Evolutionary conservation across 23 red algal genomes (phyloP).

Genomic region (Gracilaria gracilis): DNA sequence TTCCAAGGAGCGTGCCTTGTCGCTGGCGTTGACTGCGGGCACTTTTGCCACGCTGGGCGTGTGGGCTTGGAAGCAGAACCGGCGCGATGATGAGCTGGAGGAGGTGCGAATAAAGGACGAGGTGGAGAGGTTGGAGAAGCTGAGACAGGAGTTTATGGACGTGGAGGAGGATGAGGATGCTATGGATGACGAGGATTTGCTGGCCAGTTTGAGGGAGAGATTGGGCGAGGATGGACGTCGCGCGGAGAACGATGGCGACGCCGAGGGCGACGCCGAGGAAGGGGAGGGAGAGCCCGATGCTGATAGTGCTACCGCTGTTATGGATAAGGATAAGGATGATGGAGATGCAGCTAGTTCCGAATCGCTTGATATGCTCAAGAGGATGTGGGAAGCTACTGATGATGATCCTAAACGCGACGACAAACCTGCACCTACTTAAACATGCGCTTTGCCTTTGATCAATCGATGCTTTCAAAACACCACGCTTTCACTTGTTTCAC

Average conservation of each 20-base stretch:
- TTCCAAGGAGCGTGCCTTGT: slow-evolving; percentile 47
- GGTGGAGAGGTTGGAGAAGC: slow-evolving; percentile 68
- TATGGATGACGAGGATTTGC: slow-evolving; percentile 75
- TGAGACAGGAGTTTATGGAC: slow-evolving; percentile 63
- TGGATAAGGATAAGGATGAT: background rate
- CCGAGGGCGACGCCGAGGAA: background rate
- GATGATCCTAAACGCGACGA: slow-evolving; percentile 22
- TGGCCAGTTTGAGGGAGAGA: slow-evolving; percentile 58
- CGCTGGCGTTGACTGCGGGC: slow-evolving; percentile 48
- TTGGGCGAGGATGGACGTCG: slow-evolving; percentile 52
- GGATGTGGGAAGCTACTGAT: slow-evolving; percentile 73
- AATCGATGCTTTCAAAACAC: background rate
- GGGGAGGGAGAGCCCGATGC: background rate
- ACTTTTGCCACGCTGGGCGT: slow-evolving; percentile 59
- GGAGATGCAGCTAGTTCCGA: slow-evolving; percentile 32
- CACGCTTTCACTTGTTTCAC: background rate
- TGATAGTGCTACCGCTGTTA: background rate
- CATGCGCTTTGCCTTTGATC: background rate
- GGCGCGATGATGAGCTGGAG: slow-evolving; percentile 63
- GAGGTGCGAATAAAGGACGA: slow-evolving; percentile 68
- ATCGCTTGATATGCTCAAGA: slow-evolving; percentile 58
- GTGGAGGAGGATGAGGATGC: slow-evolving; percentile 71
- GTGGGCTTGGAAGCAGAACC: slow-evolving; percentile 61
- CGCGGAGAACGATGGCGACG: slow-evolving; percentile 19
- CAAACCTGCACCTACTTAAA: slow-evolving; percentile 29